phyloP scores from a whole-genome alignment of 257 asterid species.

The Henckelia pumila region DNA sequence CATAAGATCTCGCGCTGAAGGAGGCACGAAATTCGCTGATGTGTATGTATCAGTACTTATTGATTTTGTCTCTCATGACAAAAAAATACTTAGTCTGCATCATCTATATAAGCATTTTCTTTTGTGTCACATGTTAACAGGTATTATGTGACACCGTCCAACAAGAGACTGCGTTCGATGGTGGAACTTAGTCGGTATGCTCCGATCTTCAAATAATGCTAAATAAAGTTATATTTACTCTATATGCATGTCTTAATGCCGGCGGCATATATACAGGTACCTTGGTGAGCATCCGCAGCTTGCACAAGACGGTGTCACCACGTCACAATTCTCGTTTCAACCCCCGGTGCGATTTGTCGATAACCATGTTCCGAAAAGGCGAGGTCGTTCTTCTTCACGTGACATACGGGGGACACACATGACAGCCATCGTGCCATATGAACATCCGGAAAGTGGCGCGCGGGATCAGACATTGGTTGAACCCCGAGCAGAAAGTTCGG shows the following conservation, averaged over 20 bases:
- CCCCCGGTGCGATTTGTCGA: constrained; percentile 64
- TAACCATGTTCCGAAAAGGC: constrained; percentile 49
- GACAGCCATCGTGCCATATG: not conserved
- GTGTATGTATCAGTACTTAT: constrained; percentile 34
- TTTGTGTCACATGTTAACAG: not conserved
- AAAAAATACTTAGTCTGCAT: too few species aligned
- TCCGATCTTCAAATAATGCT: not conserved
- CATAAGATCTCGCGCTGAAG: constrained; percentile 40
- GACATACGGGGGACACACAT: constrained; percentile 20
- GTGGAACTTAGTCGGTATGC: constrained; percentile 19
- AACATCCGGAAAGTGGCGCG: not conserved
- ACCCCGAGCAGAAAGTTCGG: not conserved
- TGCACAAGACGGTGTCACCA: constrained; percentile 34
- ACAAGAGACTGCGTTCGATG: constrained; percentile 20
- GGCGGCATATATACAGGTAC: constrained; percentile 42
- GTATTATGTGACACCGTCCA: constrained; percentile 25
- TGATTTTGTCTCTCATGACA: not conserved
- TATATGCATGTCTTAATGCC: too few species aligned
- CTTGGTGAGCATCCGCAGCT: constrained; percentile 50
- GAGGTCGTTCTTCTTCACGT: constrained; percentile 22
- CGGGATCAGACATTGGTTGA: not conserved
- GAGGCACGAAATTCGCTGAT: constrained; percentile 51
- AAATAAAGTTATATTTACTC: too few species aligned
- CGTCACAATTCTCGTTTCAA: constrained; percentile 58
- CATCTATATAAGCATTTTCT: too few species aligned